Evolutionary conservation across 805 yeast species (phyloP).

Genomic region (Wickerhamomyces chaumierensis): DNA sequence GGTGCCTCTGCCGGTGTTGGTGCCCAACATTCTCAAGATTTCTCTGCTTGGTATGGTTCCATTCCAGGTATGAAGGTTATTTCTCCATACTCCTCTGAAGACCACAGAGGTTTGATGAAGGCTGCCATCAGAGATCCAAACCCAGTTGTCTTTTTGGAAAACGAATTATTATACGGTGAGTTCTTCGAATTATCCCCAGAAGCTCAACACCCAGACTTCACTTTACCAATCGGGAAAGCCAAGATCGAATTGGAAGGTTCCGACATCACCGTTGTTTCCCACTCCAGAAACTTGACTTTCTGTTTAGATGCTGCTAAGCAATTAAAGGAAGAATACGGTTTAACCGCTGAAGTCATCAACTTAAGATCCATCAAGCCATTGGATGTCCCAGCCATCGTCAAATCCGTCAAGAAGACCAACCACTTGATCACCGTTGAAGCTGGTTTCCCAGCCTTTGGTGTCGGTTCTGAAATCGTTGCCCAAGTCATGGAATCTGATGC

Average conservation of each 20-base stretch:
- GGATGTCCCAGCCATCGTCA: slow-evolving; percentile 77
- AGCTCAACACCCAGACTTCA: slow-evolving; percentile 77
- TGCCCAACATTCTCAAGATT: slow-evolving; percentile 99
- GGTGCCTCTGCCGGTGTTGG: slow-evolving; percentile 99
- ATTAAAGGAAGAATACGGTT: slow-evolving; percentile 75
- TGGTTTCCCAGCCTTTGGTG: slow-evolving; percentile 97
- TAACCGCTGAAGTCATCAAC: slow-evolving; percentile 88
- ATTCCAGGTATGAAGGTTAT: slow-evolving; percentile 97
- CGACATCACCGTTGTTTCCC: slow-evolving; percentile 82
- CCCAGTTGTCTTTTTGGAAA: slow-evolving; percentile 92
- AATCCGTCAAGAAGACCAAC: slow-evolving; percentile 91
- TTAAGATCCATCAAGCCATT: slow-evolving; percentile 95
- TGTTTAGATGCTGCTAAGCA: slow-evolving; percentile 84
- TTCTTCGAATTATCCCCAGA: slow-evolving; percentile 83
- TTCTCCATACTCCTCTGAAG: slow-evolving; percentile 93
- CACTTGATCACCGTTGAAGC: slow-evolving; percentile 94
- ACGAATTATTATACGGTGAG: slow-evolving; percentile 92
- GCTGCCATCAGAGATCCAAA: slow-evolving; percentile 98
- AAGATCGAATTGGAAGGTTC: slow-evolving; percentile 90
- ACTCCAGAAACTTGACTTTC: slow-evolving; percentile 82
- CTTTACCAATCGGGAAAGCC: slow-evolving; percentile 90
- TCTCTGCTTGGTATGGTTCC: slow-evolving; percentile 94
- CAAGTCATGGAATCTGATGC: slow-evolving; percentile 98
- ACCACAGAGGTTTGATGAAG: slow-evolving; percentile 88
- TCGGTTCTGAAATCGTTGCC: slow-evolving; percentile 96